Base-by-base conservation (phyloP, 441 rosid species). In the Kokia cookei region DNA sequence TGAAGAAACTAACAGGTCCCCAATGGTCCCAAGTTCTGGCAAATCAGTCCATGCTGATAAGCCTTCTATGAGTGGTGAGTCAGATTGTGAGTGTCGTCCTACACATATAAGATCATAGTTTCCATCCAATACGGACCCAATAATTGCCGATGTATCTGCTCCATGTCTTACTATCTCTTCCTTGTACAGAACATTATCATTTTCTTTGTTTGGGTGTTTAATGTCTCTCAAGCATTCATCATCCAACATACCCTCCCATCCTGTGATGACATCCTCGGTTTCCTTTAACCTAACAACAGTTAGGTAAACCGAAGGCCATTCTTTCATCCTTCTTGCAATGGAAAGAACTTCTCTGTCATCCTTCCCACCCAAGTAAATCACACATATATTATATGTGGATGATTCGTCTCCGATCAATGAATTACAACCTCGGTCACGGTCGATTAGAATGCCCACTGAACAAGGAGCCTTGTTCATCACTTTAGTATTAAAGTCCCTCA, bases 401-500 rank as follows among this genome's bases (percentile, higher is more conserved):
- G 64, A 6, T 6, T 43, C 67, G 32, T 65, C 79, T 9, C 19
- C 17, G 51, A 73, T 7, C 9, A 51, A 63, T 50, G 59, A 59
- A 9, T 17, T 42, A 2, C 51, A n/a, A 22, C 26, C 7, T 47
- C 65, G 71, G 78, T 77, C 72, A 2, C 67, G 80, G 27, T n/a
- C 86, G 17, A 85, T 63, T 6, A 82, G 72, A 55, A 85, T 69
- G n/a, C 76, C 85, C 0, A 84, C 83, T 0, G 86, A 85, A 70
- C 89, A 85, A 62, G 91, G 89, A 1, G 89, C 82, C 69, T 80
- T 82, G 8, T 71, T 64, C 24, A 84, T 63, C 10, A 85, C 86
- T 29, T 65, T 79, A 8, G 19, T 62, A 70, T 85, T 85, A 53
- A 87, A 35, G 22, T 17, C 59, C 77, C 91, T 81, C 2, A 73